Base-by-base conservation (phyloP, 2,329 filamentous ascomycete species). In the Cordyceps sp. region DNA sequence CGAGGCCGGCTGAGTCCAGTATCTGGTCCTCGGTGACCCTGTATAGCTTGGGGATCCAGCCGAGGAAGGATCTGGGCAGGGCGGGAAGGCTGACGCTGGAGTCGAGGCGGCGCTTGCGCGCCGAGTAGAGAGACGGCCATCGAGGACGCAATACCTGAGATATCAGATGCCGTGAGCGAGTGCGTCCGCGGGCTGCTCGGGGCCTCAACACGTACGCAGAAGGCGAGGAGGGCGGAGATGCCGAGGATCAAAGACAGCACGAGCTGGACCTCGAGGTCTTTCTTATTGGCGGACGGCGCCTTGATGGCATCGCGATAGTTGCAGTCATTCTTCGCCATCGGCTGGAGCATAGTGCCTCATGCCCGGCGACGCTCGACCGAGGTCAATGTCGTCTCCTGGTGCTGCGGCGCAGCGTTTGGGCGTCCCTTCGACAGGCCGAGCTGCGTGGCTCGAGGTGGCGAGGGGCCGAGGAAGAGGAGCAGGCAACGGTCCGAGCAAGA, bases 61-160 rank as follows among this genome's bases (percentile, higher is more conserved):
- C 88, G 43, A 96, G 81, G 47, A 93, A 75, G 29, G 72, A 79
- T 48, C 86, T 73, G 14, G 88, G 82, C 9, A 98, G 69, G 22
- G 78, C 66, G 6, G 90, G 92, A 15, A 96, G 64, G 20, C 65
- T 57, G 37, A 64, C 56, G 20, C 56, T 52, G 25, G 61, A 59
- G 47, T 76, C 64, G 42, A 72, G 72, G 40, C 80, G 76, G 45
- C 77, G 76, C 57, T 86, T 90, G 36, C 90, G 74, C 29, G 90
- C 90, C 21, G 85, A 78, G 52, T 96, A 98, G 1, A 98, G 68
- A 16, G 76, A 69, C 30, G 82, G 79, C 90, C 90, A 98, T 73
- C 84, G 75, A 41, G 86, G 85, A 30, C 90, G 78, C 18, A 98
- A 62, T 30, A 85, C 61, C 82, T 90, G 29, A 13, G 6, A 6